Evolutionary conservation across 1,284 basidiomycete genomes (phyloP), one percentile per base, ranked within the genome.

Genomic region (Ceratobasidium sp.): DNA sequence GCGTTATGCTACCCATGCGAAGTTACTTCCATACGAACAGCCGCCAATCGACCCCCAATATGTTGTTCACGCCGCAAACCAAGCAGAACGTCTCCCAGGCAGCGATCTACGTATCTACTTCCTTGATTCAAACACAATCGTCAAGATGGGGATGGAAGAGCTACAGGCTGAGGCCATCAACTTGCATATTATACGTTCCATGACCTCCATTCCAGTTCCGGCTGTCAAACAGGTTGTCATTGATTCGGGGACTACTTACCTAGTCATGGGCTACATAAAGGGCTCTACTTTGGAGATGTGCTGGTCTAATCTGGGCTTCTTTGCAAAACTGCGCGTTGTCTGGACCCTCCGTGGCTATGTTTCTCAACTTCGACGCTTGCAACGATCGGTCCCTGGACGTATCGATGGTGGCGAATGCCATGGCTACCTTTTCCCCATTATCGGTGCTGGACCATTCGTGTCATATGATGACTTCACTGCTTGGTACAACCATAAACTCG

Each of bases 301-400:
- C 35, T 64, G 23, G 60, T 64, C 60, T 38, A 12, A 64, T 16
- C 18, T 64, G 5, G 23, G 60, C 35, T 27, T 64, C 20, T 41
- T 64, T 20, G 16, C 60, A 6, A 18, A 64, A 12, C 60, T 64
- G 18, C 38, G 60, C 10, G 38, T 64, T 64, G 60, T 35, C 23
- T 64, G 41, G 60, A 64, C 41, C 7, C 38, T 64, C 38, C 60
- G 60, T 20, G 60, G 60, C 20, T 64, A 64, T 14, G 60, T 41
- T 10, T 64, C 60, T 20, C 60, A 64, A 35, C 33, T 64, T 38
- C 38, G 60, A 10, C 23, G 60, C 60, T 35, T 64, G 20, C 38
- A 41, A n/a, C 35, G 60, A 20, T 64, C 60, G 0, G 60, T 64
- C 35, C 60, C 60, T 20, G 41, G 38, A 7, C 60, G 38, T 3